Evolutionary conservation across 2,329 filamentous ascomycete genomes (phyloP), one percentile per base, ranked within the genome.

Genomic region (Grosmannia serpens): DNA sequence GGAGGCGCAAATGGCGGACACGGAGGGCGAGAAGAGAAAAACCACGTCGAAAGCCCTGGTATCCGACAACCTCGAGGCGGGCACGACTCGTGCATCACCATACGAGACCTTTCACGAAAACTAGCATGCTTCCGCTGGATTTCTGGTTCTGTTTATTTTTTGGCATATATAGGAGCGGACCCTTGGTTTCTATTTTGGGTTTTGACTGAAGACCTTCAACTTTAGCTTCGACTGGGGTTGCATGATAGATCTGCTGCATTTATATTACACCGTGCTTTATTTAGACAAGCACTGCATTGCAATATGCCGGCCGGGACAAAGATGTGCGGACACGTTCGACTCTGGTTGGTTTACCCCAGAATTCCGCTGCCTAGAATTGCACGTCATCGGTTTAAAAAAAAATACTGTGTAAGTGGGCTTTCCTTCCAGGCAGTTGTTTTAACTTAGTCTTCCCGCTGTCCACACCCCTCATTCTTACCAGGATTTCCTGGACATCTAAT

Each of bases 331-430:
- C n/a, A n/a, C n/a, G n/a, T n/a, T n/a, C n/a, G 33, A 35, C 47
- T 50, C 47, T 29, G 50, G 29, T 52, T 52, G 50, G 50, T 33
- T 35, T 10, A 3, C 27, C 10, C n/a, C 31, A 10, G 26, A 55
- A 55, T 55, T 27, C n/a, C 26, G 53, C 38, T 55, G 53, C 53
- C 53, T 55, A 55, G 53, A 55, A 47, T 11, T 31, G 20, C 38
- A 24, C 24, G 24, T 22, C 22, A n/a, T 20, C 33, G 33, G 17
- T 5, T 38, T 31, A 33, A 22, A 27, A 44, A 22, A 33, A 29
- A 54, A 35, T n/a, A 44, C 41, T 10, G 9, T 56, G 27, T 38
- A 56, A 35, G 54, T 56, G 44, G 7, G 47, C 22, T 31, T 31
- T 24, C 35, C 11, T 44, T 54, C 22, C 38, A 55, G 38, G 53